Conservation (phyloP, 2,329 filamentous ascomycete species). For the Rutstroemia sp. region DNA sequence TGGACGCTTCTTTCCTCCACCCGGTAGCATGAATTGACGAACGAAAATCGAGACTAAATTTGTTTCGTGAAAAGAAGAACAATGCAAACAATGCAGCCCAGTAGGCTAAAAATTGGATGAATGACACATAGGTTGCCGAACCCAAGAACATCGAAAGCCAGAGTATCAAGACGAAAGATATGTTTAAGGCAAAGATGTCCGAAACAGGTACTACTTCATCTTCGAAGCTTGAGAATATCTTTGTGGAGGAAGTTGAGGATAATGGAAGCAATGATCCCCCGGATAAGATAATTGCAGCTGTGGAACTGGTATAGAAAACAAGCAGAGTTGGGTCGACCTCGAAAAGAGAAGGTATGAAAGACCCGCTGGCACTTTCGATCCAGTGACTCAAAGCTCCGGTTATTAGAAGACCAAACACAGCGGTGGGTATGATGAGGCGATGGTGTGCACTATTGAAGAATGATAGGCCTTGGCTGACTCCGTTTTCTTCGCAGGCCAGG, state of each 20-base stretch:
- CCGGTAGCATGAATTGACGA: neutral
- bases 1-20: neutral
- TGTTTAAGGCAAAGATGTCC: constrained; percentile 12
- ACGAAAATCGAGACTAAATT: neutral
- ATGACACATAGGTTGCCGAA: constrained; percentile 14
- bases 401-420: constrained; percentile 16
- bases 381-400: constrained; percentile 11
- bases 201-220: constrained; percentile 7
- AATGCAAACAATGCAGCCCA: neutral
- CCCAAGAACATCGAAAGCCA: constrained; percentile 12
- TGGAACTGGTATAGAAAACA: neutral
- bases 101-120: constrained; percentile 15
- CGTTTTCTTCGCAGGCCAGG: neutral
- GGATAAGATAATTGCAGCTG: constrained; percentile 13
- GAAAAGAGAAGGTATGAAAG: neutral
- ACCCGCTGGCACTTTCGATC: neutral
- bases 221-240: constrained; percentile 10
- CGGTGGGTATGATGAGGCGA: constrained; percentile 20
- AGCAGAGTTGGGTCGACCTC: neutral
- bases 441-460: constrained; percentile 1
- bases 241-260: constrained; percentile 17
- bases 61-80: neutral
- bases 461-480: neutral
- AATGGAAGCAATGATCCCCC: constrained; percentile 18
- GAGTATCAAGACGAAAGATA: constrained; percentile 13